Percentiles rank a stretch among this genome's conserved stretches.
phyloP scores from a whole-genome alignment of 2,329 filamentous ascomycete species.

The Diaporthe sp. region DNA sequence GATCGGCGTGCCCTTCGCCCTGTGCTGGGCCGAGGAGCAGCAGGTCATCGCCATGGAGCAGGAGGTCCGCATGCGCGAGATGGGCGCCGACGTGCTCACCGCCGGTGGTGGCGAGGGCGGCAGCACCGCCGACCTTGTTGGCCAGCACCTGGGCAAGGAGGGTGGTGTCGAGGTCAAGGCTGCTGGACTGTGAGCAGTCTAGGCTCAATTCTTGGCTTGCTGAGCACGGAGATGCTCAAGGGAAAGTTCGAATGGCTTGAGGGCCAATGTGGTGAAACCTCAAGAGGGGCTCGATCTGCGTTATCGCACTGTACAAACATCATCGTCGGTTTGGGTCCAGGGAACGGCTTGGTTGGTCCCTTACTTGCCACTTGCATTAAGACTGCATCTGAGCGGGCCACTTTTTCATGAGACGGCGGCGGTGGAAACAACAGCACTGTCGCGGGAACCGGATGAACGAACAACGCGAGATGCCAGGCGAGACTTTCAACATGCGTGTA shows the following conservation, averaged over 20 bases:
- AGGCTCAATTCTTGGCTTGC: neutral
- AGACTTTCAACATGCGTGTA: slow-evolving; percentile 20
- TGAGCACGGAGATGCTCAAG: neutral
- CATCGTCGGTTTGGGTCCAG: neutral
- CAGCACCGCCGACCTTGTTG: slow-evolving; percentile 63
- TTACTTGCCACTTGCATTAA: neutral
- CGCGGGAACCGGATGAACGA: neutral
- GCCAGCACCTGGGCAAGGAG: slow-evolving; percentile 62
- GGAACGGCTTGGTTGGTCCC: slow-evolving; percentile 1
- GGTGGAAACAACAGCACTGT: neutral
- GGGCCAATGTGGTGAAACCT: neutral
- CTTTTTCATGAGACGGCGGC: slow-evolving; percentile 16
- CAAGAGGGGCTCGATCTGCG: neutral
- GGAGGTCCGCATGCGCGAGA: slow-evolving; percentile 95
- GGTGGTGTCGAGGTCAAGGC: slow-evolving; percentile 61
- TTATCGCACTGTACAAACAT: slow-evolving; percentile 20
- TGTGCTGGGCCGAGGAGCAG: slow-evolving; percentile 96
- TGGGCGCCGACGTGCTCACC: slow-evolving; percentile 79
- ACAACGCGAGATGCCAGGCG: neutral
- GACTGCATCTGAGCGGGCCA: neutral
- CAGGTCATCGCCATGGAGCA: slow-evolving; percentile 98
- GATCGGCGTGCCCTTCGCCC: slow-evolving; percentile 91
- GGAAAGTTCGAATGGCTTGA: neutral
- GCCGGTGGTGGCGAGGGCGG: slow-evolving; percentile 56
- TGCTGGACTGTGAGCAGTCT: slow-evolving; percentile 58